These are phyloP conservation scores for Bothriochloa decipiens DNA, from an alignment of 176 grass and related monocot genomes.

Conservation along the genomic window DNA sequence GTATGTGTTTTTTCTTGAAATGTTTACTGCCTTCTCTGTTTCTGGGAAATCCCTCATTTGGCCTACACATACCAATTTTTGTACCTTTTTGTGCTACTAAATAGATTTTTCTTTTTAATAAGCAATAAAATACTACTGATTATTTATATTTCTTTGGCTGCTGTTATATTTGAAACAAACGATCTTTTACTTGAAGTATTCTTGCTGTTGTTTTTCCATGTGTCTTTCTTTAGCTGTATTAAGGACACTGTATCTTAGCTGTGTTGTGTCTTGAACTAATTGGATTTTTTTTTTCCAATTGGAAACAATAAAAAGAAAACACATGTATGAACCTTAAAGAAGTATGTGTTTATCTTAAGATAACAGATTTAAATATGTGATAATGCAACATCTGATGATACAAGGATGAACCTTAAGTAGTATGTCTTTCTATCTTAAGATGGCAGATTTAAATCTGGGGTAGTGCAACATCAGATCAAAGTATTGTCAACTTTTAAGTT, in stretches of 20 bases:
- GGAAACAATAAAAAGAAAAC: neutral
- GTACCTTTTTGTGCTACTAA: too few relatives aligned
- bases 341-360: neutral
- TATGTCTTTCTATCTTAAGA: neutral
- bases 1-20: constrained; percentile 45
- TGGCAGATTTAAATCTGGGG: neutral
- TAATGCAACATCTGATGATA: neutral
- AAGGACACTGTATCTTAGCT: neutral
- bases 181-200: neutral
- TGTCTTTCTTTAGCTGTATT: constrained; percentile 10
- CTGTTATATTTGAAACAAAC: constrained; percentile 5
- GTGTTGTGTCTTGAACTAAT: neutral
- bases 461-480: neutral
- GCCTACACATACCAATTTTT: neutral
- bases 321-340: neutral
- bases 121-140: neutral
- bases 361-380: neutral
- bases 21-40: constrained; percentile 6
- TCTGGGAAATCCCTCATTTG: neutral
- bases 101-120: neutral
- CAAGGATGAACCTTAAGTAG: neutral
- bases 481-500: neutral
- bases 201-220: neutral
- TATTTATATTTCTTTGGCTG: neutral
- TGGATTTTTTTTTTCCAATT: neutral